Evolutionary conservation across 1,139 yeast species (phyloP).

Genomic region (Blastobotrys apis): DNA sequence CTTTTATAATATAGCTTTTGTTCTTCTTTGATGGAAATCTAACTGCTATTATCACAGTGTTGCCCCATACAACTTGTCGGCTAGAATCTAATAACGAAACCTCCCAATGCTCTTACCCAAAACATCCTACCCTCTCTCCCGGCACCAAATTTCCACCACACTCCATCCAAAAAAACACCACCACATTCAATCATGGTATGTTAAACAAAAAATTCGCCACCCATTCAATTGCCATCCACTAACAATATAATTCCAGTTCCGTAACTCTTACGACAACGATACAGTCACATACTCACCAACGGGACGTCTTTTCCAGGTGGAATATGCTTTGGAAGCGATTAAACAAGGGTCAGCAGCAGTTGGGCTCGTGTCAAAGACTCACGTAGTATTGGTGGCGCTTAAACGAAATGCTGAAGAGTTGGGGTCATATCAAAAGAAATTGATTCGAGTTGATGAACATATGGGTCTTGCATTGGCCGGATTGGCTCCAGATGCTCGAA

Average conservation of each 20-base stretch:
- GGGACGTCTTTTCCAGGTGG: slow-evolving; percentile 91
- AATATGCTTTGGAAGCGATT: slow-evolving; percentile 94
- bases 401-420: slow-evolving; percentile 96
- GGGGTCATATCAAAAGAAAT: slow-evolving; percentile 93
- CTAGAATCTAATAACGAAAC: no score
- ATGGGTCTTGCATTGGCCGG: slow-evolving; percentile 96
- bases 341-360: slow-evolving; percentile 98
- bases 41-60: neutral
- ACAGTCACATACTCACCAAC: slow-evolving; percentile 97
- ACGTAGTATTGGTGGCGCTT: slow-evolving; percentile 88
- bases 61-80: no score
- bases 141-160: no score
- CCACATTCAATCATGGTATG: neutral
- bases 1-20: neutral
- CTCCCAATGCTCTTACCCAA: no score
- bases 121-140: no score
- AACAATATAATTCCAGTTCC: slow-evolving; percentile 53
- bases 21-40: neutral
- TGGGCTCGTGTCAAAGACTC: slow-evolving; percentile 78
- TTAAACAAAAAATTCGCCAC: slow-evolving; percentile 4
- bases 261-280: slow-evolving; percentile 98
- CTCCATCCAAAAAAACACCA: no score
- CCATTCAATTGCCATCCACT: neutral
- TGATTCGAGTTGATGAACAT: slow-evolving; percentile 87
- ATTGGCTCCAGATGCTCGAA: slow-evolving; percentile 96